phyloP scores from a whole-genome alignment of 2,329 filamentous ascomycete species.

The Rhynchosporium graminicola region DNA sequence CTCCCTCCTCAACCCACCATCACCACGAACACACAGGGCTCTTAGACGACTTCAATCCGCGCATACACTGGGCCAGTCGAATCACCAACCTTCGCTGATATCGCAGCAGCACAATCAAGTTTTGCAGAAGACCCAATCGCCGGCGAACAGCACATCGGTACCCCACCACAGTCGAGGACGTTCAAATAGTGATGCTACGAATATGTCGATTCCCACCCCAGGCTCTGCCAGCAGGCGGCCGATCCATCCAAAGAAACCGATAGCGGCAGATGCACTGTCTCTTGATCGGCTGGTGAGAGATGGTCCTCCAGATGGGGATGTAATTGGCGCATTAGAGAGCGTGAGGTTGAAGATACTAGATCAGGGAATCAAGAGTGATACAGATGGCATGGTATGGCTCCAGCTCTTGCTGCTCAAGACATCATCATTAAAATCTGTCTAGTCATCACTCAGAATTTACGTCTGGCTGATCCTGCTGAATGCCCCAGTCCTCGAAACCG shows the following conservation, averaged over 20 bases:
- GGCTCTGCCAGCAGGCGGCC: constrained; percentile 48
- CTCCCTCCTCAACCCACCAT: constrained; percentile 54
- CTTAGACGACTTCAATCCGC: constrained; percentile 76
- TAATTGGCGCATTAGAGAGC: constrained; percentile 66
- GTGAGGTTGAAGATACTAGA: constrained; percentile 72
- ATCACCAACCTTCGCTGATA: constrained; percentile 55
- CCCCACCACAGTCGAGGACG: constrained; percentile 54
- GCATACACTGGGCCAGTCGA: constrained; percentile 63
- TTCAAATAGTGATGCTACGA: constrained; percentile 72
- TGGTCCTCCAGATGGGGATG: constrained; percentile 73
- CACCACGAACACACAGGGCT: constrained; percentile 65
- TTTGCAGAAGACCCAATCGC: constrained; percentile 39
- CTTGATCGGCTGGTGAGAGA: constrained; percentile 79
- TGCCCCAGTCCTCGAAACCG: constrained; percentile 79
- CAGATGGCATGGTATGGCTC: constrained; percentile 73
- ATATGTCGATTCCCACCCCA: constrained; percentile 42
- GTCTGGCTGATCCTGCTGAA: constrained; percentile 94
- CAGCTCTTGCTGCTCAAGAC: constrained; percentile 13
- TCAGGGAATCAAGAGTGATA: constrained; percentile 74
- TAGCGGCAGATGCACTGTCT: constrained; percentile 56
- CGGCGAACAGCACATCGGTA: constrained; percentile 27
- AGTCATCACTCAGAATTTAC: constrained; percentile 94
- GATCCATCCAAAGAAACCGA: constrained; percentile 49
- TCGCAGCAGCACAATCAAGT: constrained; percentile 61
- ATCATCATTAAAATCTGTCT: constrained; percentile 18